Evolutionary conservation across 129 eudicot species (phyloP).

Genomic region (Escallonia herrerae): DNA sequence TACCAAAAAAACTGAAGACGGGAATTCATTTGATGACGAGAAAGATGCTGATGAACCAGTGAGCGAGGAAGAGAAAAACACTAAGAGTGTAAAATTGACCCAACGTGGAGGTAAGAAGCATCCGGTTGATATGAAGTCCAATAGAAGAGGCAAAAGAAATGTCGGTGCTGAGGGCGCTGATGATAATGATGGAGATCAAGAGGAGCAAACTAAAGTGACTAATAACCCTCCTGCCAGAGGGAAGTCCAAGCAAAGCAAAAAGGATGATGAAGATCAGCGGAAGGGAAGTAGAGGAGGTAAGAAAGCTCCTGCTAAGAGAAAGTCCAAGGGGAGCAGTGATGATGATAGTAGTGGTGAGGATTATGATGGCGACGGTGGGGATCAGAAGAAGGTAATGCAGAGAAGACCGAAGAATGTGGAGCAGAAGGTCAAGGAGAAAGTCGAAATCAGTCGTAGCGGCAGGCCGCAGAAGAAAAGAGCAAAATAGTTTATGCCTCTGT

Average conservation of each 20-base stretch:
- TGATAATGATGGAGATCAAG: constrained; percentile 4
- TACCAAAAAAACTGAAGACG: constrained; percentile 18
- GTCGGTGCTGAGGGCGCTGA: constrained; percentile 8
- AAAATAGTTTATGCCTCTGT: constrained; percentile 16
- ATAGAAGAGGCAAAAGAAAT: constrained; percentile 9
- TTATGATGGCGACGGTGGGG: constrained; percentile 13
- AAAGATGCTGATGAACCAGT: constrained; percentile 27
- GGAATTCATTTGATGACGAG: neutral
- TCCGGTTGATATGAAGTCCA: constrained; percentile 34
- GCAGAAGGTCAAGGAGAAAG: constrained; percentile 17
- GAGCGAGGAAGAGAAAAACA: constrained; percentile 32
- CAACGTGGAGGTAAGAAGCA: constrained; percentile 32
- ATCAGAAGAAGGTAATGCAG: constrained; percentile 26
- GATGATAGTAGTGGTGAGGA: constrained; percentile 15
- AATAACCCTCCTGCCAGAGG: constrained; percentile 20
- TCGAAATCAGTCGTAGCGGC: constrained; percentile 19
- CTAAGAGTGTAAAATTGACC: constrained; percentile 22
- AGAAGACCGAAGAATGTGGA: constrained; percentile 23
- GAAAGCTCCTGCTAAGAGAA: constrained; percentile 34
- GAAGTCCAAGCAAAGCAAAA: constrained; percentile 7
- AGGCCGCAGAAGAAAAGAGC: constrained; percentile 39
- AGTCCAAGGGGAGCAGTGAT: constrained; percentile 35
- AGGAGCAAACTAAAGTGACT: constrained; percentile 9
- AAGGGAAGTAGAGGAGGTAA: constrained; percentile 28
- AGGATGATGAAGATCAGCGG: constrained; percentile 13